These are phyloP conservation scores for Tetradesmus obliquus DNA, from an alignment of 139 green algal species.

Conservation along the genomic window DNA sequence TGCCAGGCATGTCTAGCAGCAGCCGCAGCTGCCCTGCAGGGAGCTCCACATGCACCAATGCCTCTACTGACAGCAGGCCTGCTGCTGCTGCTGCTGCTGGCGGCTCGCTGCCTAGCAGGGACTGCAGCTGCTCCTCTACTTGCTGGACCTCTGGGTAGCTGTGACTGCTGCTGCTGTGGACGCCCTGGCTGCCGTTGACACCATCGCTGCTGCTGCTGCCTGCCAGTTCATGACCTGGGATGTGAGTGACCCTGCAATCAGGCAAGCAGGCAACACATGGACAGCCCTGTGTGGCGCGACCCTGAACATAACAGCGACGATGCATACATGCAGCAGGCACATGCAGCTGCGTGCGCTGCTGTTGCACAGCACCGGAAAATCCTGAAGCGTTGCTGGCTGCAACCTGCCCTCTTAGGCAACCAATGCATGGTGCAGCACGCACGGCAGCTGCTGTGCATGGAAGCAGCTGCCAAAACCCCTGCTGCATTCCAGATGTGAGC, in stretches of 20 bases:
- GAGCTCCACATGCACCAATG: constrained; percentile 39
- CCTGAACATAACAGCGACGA: not conserved
- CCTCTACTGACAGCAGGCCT: not conserved
- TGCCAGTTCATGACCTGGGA: constrained; percentile 1
- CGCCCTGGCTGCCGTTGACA: not conserved
- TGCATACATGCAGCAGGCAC: not conserved
- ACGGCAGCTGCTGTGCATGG: not conserved
- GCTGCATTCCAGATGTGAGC: not conserved
- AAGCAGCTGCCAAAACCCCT: not conserved
- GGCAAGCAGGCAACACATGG: not conserved
- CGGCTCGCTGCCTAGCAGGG: constrained; percentile 28
- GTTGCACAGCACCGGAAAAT: not conserved
- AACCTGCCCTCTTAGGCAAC: not conserved
- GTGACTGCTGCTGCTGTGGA: too few relatives aligned
- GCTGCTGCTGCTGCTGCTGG: constrained; percentile 36
- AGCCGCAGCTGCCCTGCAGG: constrained; percentile 54
- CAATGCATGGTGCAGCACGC: not conserved
- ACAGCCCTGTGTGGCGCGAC: not conserved
- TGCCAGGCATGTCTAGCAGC: constrained; percentile 22
- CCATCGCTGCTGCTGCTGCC: not conserved
- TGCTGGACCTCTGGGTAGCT: not conserved
- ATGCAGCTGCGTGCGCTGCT: not conserved
- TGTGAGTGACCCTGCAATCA: not conserved
- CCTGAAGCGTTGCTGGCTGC: not conserved
- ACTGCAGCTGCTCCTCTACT: constrained; percentile 38